Evolutionary conservation across 352 stramenopile genomes (phyloP).

Genomic region (Phytophthora idaei): DNA sequence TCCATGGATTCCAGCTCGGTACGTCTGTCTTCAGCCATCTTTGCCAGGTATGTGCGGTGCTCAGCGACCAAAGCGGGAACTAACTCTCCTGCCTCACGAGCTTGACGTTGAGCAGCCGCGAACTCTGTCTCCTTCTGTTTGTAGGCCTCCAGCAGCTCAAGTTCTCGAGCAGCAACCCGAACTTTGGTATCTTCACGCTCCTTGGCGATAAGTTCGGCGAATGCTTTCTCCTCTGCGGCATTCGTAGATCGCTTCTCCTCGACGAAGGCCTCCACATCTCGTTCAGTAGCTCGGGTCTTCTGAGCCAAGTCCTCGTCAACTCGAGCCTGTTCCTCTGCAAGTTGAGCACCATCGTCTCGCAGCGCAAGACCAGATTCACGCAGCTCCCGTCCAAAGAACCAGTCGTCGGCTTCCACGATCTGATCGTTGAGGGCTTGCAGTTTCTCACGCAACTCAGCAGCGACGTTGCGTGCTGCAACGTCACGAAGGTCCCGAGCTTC

Average conservation of each 20-base stretch:
- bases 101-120: conserved; percentile 65
- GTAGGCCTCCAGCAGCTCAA: conserved; percentile 76
- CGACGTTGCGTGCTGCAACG: conserved; percentile 43
- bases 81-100: conserved; percentile 64
- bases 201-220: conserved; percentile 67
- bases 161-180: conserved; percentile 67
- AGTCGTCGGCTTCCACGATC: conserved; percentile 94
- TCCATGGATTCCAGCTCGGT: conserved; percentile 66
- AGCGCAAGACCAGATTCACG: conserved; percentile 79
- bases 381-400: conserved; percentile 91
- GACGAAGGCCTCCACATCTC: conserved; percentile 80
- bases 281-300: conserved; percentile 82
- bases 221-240: conserved; percentile 53
- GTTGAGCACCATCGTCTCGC: conserved; percentile 55
- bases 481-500: conserved; percentile 72
- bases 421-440: conserved; percentile 65
- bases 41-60: conserved; percentile 80
- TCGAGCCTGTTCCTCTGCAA: conserved; percentile 59
- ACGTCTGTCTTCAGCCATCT: conserved; percentile 80
- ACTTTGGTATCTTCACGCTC: conserved; percentile 54
- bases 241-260: conserved; percentile 74
- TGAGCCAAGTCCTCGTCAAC: conserved; percentile 83
- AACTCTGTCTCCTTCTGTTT: conserved; percentile 83
- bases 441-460: conserved; percentile 60
- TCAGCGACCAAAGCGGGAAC: conserved; percentile 72